These are phyloP conservation scores for Starmerella sirachaensis DNA, from an alignment of 805 yeast genomes.

Conservation along the genomic window DNA sequence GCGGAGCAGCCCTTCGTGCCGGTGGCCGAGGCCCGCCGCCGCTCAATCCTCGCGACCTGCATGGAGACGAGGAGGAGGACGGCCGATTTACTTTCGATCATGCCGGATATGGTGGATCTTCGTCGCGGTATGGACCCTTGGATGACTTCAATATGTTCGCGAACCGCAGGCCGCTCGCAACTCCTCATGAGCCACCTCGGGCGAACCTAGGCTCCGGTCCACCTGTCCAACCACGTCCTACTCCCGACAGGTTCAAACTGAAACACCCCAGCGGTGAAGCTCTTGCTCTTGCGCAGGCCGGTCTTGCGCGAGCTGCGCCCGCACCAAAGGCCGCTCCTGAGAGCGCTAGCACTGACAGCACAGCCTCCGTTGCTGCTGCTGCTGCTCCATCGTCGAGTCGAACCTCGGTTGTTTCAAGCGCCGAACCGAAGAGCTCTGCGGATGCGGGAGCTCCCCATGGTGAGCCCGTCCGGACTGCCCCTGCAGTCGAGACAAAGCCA, in stretches of 20 bases:
- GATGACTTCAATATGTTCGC: neutral
- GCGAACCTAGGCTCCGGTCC: neutral
- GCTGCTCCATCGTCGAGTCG: too few species aligned
- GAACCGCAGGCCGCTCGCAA: conserved; percentile 4
- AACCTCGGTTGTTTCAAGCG: too few species aligned
- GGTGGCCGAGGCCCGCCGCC: conserved; percentile 14
- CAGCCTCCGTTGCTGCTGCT: conserved; percentile 4
- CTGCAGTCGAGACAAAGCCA: neutral
- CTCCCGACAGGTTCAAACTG: conserved; percentile 8
- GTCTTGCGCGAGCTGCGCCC: neutral
- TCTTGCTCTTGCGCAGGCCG: neutral
- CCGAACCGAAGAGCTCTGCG: neutral
- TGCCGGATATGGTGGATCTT: too few species aligned
- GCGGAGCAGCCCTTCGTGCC: conserved; percentile 5
- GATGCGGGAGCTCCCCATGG: neutral
- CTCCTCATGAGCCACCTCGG: conserved; percentile 3
- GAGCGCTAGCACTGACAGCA: conserved; percentile 1
- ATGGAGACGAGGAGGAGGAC: conserved; percentile 2
- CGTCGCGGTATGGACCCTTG: too few species aligned
- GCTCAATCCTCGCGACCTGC: conserved; percentile 8
- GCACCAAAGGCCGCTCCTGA: neutral
- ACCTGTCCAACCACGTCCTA: conserved; percentile 4
- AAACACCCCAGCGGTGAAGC: too few species aligned
- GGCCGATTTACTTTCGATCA: neutral
- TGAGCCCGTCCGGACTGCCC: neutral